Base-by-base conservation (phyloP, 768 basidiomycete species). In the Cystofilobasidium ferigula region DNA sequence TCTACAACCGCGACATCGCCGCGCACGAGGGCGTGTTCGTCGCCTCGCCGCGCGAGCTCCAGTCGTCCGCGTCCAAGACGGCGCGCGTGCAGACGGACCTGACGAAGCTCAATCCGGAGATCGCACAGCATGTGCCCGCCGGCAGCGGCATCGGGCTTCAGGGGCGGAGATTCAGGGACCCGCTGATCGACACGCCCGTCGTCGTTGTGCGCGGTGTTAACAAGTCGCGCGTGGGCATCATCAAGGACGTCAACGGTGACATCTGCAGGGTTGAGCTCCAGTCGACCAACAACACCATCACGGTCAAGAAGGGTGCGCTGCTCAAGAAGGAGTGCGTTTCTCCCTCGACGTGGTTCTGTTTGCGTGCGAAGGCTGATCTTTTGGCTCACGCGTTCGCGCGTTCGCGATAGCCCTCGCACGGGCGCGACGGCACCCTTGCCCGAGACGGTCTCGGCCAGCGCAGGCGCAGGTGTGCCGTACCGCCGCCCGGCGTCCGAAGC, bases 21-120 rank as follows among this genome's bases (percentile, higher is more conserved):
- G 92, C 97, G 76, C 92, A 98, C 71, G 86, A 89, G 26, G 95
- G 95, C 65, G 85, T 98, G 32, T 99, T 93, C 73, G 90, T 99
- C 59, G 47, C 59, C 51, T 61, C 91, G 42, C 84, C 89, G 18
- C 85, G 88, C 47, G 83, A 85, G 1, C 79, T 97, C 51, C 83
- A 82, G 1, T 93, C 92, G 14, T 78, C 90, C 26, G 89, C 92
- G 0, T 91, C 93, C 0, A 92, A 92, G 72, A 74, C 86, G 57
- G 86, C 86, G 71, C 78, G 81, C 2, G 79, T 81, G 12, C 81
- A 79, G 16, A 79, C 83, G 5, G 93, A 97, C 76, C 79, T 93
- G 18, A 86, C 88, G 10, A 92, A 93, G 76, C 86, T 94, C 86
- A 94, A 94, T 72, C 91, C 91, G 30, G 83, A 87, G 0, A 70